These are phyloP conservation scores for Chlorella sp. DNA, from an alignment of 139 green algal genomes.

Conservation along the genomic window DNA sequence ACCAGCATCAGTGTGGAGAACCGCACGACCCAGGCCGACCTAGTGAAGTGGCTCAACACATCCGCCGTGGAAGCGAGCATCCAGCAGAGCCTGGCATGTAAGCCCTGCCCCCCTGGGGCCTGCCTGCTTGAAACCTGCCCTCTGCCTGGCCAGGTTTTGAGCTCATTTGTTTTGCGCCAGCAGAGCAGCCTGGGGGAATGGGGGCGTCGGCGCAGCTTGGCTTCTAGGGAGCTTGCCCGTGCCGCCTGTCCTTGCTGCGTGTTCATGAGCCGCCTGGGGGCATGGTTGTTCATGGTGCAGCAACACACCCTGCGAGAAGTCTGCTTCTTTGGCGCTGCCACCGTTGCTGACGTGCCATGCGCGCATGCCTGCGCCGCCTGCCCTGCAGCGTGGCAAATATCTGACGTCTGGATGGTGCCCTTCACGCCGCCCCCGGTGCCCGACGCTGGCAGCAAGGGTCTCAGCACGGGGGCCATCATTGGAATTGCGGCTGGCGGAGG, in stretches of 20 bases:
- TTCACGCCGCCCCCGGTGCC: background rate
- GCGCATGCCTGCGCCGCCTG: too few relatives aligned
- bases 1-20: background rate
- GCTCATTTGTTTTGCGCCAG: too few relatives aligned
- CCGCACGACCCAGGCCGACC: background rate
- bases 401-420: constrained; percentile 1
- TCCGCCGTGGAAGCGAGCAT: background rate
- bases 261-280: too few relatives aligned
- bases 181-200: too few relatives aligned
- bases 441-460: background rate
- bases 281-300: too few relatives aligned
- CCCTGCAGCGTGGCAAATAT: background rate
- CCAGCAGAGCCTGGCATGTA: background rate
- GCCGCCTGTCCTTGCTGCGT: too few relatives aligned
- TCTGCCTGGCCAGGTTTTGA: too few relatives aligned
- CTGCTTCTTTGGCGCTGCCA: too few relatives aligned
- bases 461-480: constrained; percentile 36
- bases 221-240: too few relatives aligned
- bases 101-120: background rate
- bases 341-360: too few relatives aligned
- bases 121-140: background rate
- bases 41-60: background rate
- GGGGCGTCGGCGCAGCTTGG: too few relatives aligned
- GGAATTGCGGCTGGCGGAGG: constrained; percentile 39
- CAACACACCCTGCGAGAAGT: too few relatives aligned